Evolutionary conservation across 78 protist genomes (phyloP).

Genomic region (Diacronema lutheri): DNA sequence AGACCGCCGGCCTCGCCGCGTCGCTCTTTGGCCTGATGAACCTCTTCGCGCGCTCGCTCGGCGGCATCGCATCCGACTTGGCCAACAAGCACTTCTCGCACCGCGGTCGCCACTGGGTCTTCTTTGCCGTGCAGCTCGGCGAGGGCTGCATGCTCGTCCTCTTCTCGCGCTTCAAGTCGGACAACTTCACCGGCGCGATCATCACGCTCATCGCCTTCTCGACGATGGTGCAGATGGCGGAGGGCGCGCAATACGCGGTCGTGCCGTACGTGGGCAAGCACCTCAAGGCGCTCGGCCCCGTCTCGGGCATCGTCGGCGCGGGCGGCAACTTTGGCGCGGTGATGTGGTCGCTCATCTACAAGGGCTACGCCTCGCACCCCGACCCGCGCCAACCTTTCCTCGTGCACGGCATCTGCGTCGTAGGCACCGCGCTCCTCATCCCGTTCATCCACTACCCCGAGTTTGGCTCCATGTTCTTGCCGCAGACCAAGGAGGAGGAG

Average conservation of each 20-base stretch:
- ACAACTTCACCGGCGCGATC: no score
- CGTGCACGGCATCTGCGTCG: no score
- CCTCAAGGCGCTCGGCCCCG: background rate
- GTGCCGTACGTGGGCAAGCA: background rate
- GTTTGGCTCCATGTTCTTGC: no score
- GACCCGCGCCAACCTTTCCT: no score
- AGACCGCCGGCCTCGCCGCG: background rate
- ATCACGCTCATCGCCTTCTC: slow-evolving; percentile 7
- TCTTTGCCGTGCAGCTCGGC: background rate
- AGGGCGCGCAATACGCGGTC: slow-evolving; percentile 2
- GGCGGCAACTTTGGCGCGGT: slow-evolving; percentile 24
- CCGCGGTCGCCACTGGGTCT: background rate
- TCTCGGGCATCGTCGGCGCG: slow-evolving; percentile 10
- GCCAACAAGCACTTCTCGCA: background rate
- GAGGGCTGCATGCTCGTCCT: slow-evolving; percentile 1
- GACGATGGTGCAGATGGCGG: slow-evolving; percentile 12
- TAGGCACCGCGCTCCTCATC: no score
- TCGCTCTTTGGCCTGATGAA: slow-evolving; percentile 8
- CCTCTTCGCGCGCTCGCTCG: slow-evolving; percentile 28
- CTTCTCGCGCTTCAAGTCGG: no score
- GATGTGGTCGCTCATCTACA: no score
- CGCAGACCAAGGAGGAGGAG: no score
- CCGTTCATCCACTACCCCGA: no score
- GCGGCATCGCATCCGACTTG: slow-evolving; percentile 12
- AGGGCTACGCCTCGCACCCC: no score